Conservation (phyloP, 2,329 filamentous ascomycete genomes). For the Macrophomina pseudophaseolina region DNA sequence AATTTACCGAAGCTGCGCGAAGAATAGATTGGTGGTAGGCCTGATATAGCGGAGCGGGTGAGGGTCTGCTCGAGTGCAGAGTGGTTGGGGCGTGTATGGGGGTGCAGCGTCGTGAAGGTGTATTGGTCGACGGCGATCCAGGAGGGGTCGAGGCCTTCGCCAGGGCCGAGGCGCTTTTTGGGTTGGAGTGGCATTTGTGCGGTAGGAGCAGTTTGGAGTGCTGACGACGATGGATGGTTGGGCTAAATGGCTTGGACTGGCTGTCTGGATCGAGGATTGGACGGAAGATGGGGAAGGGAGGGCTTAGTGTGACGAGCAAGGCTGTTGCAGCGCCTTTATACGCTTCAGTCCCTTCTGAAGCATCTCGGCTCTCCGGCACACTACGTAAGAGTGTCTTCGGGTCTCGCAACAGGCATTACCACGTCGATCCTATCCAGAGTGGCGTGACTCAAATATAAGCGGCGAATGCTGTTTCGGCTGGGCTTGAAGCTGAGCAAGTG, state of each 20-base stretch:
- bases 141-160: conserved; percentile 5
- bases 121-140: conserved; percentile 13
- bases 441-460: not conserved
- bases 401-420: not conserved
- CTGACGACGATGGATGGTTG: too few relatives aligned
- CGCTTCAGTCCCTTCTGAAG: not conserved
- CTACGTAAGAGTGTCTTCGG: not conserved
- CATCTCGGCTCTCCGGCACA: not conserved
- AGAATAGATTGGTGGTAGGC: conserved; percentile 42
- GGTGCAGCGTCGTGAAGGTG: not conserved
- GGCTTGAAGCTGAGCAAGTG: not conserved
- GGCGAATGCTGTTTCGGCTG: not conserved
- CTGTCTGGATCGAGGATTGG: not conserved
- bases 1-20: conserved; percentile 41
- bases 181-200: not conserved
- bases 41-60: not conserved
- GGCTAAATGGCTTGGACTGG: too few relatives aligned
- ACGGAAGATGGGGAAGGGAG: not conserved
- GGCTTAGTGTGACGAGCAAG: not conserved
- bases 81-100: not conserved
- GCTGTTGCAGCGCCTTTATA: not conserved
- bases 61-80: not conserved
- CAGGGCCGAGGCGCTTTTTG: not conserved
- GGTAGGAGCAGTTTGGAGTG: not conserved
- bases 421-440: not conserved